A percentile compares a stretch with the other conserved stretches of the same genome.
These are phyloP conservation scores for Irpex lacteus DNA, from an alignment of 1,284 basidiomycete genomes.

Conservation along the genomic window DNA sequence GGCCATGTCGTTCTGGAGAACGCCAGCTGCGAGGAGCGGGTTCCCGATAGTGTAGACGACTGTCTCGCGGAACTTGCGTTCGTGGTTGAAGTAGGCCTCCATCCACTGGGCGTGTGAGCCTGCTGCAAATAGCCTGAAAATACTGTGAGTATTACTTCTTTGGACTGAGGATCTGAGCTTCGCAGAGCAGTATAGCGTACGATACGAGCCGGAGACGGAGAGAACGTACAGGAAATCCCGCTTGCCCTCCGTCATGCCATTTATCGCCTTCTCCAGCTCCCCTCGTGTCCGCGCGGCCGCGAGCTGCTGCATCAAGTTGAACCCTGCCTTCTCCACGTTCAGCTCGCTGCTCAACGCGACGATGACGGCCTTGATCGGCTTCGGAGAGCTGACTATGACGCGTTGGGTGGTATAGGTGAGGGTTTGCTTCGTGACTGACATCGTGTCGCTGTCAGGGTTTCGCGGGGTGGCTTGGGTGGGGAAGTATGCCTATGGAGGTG, in stretches of 20 bases:
- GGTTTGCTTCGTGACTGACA: slow-evolving; percentile 3
- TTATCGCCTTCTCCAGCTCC: slow-evolving; percentile 35
- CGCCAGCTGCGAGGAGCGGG: slow-evolving; percentile 46
- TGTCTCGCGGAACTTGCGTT: slow-evolving; percentile 27
- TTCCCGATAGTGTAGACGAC: slow-evolving; percentile 51
- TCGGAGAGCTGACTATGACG: slow-evolving; percentile 41
- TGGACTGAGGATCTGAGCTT: no score
- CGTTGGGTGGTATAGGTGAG: slow-evolving; percentile 24
- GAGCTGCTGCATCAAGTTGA: slow-evolving; percentile 29
- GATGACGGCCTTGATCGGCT: slow-evolving; percentile 40
- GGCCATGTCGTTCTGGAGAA: slow-evolving; percentile 33
- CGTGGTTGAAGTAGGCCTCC: slow-evolving; percentile 28
- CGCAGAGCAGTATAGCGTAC: no score
- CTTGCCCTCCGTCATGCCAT: slow-evolving; percentile 27
- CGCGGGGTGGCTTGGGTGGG: neutral
- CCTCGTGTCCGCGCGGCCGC: slow-evolving; percentile 30
- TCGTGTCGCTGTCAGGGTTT: neutral
- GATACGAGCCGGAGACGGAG: neutral
- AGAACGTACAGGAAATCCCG: slow-evolving; percentile 44
- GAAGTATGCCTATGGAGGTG: neutral
- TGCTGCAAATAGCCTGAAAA: slow-evolving; percentile 43
- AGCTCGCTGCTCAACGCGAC: slow-evolving; percentile 42
- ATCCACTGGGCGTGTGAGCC: slow-evolving; percentile 41
- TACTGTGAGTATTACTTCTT: neutral
- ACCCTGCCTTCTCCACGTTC: slow-evolving; percentile 35